Evolutionary conservation across 2,329 filamentous ascomycete species (phyloP).

Genomic region (Penicillium corylophilum): DNA sequence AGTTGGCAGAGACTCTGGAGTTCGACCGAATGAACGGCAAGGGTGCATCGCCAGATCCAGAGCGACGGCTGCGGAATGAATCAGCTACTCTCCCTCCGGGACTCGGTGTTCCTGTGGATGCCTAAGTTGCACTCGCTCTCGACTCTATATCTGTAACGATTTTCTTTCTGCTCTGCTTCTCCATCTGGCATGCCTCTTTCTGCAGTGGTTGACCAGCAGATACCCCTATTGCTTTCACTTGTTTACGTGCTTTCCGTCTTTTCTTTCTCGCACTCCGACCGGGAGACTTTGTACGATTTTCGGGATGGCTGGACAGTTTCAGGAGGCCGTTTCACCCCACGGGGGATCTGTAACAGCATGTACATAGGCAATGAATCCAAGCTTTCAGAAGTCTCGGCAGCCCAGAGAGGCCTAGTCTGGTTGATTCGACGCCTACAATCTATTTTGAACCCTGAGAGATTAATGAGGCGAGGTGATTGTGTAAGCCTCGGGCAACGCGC

Average conservation of each 20-base stretch:
- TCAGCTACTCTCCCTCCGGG: conserved; percentile 28
- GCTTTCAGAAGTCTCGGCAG: neutral
- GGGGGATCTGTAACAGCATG: neutral
- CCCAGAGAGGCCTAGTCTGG: neutral
- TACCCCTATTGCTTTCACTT: conserved; percentile 28
- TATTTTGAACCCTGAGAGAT: neutral
- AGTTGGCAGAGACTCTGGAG: conserved; percentile 47
- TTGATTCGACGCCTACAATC: neutral
- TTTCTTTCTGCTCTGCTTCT: conserved; percentile 14
- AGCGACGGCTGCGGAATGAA: conserved; percentile 24
- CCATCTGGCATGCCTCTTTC: conserved; percentile 20
- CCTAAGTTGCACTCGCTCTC: conserved; percentile 14
- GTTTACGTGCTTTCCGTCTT: conserved; percentile 5
- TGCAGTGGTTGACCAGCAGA: conserved; percentile 30
- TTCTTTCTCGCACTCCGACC: neutral
- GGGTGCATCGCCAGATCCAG: conserved; percentile 31
- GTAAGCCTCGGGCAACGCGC: neutral
- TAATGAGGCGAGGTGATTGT: neutral
- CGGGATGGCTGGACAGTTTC: neutral
- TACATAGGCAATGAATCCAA: neutral
- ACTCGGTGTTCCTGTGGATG: conserved; percentile 34
- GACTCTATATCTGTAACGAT: conserved; percentile 14
- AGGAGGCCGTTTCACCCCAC: neutral
- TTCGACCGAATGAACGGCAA: conserved; percentile 44
- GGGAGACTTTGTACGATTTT: conserved; percentile 1